Evolutionary conservation across 805 yeast genomes (phyloP), one percentile per base, ranked within the genome.

Genomic region (Spathaspora arborariae): DNA sequence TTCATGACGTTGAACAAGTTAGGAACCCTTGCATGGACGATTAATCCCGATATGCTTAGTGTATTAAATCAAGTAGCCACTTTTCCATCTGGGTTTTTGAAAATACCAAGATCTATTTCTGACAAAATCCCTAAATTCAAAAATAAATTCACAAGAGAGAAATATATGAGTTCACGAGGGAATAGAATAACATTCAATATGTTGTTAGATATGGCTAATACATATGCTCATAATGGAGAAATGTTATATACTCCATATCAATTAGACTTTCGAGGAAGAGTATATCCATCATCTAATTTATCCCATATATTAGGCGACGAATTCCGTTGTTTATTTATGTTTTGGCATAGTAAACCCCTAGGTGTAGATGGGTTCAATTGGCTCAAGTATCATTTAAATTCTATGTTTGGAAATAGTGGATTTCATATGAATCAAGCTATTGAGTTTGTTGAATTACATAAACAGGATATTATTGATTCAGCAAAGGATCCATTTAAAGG

Each of bases 251-350:
- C 65, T 16, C 75, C 76, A 1, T 74, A 72, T 46, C 49, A 54
- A 5, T 49, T 66, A 37, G 77, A 72, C 51, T 72, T 72, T 44
- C 54, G 77, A 39, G 74, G 76, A 5, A 51, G 77, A 19, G 66
- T 66, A 1, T 72, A 72, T 49, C 74, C 77, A 1, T 53, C 63
- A 56, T 67, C 64, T 0, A 64, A 74, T 8, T 50, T 72, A 24
- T 56, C 67, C 3, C 70, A 69, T 44, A 66, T 70, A 36, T 62
- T 59, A 35, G 70, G 65, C 34, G 77, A 72, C 45, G 45, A 61
- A 41, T 54, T 62, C 0, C 51, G 77, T 13, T 55, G 67, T 0
- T 47, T 67, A 13, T 51, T 72, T 48, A 63, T 63, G 63, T 70
- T 70, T 47, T 71, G 74, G 73, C 51, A 65, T 6, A 54, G 66